Evolutionary conservation across 805 yeast species (phyloP).

Genomic region (Suhomyces canberraensis): DNA sequence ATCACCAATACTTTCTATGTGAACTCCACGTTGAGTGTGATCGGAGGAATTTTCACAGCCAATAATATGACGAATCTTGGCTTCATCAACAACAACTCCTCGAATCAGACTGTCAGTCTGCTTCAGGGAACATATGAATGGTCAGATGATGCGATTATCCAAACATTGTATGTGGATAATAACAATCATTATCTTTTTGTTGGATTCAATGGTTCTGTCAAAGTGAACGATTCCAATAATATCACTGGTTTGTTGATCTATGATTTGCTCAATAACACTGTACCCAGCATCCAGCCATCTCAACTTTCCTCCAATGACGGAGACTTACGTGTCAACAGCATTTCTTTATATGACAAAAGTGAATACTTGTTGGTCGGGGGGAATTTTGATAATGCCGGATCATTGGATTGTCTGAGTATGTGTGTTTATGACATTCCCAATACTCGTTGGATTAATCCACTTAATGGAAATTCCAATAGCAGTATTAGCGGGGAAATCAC

Average conservation of each 20-base stretch:
- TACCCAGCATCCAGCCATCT: conserved; percentile 50
- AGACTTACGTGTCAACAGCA: conserved; percentile 34
- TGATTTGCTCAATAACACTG: conserved; percentile 40
- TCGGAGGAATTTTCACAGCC: conserved; percentile 56
- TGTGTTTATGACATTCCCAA: conserved; percentile 61
- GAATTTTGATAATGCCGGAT: conserved; percentile 56
- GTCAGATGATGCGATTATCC: conserved; percentile 23
- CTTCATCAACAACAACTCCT: conserved; percentile 18
- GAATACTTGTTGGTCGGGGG: conserved; percentile 69
- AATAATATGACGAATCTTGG: conserved; percentile 25
- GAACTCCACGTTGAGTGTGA: conserved; percentile 48
- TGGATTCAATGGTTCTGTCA: conserved; percentile 43
- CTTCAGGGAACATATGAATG: conserved; percentile 24
- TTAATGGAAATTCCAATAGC: conserved; percentile 16
- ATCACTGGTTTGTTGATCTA: conserved; percentile 51
- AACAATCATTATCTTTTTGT: conserved; percentile 36
- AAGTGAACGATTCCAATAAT: conserved; percentile 14
- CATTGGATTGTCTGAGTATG: conserved; percentile 54
- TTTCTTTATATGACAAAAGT: conserved; percentile 31
- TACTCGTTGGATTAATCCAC: conserved; percentile 53
- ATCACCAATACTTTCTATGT: conserved; percentile 38
- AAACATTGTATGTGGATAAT: conserved; percentile 35
- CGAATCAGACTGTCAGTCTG: conserved; percentile 11
- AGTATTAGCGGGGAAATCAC: conserved; percentile 49
- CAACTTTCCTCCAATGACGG: conserved; percentile 41